Conservation (phyloP, 192 early-diverging fungal species). For the Allomyces arbusculus region DNA sequence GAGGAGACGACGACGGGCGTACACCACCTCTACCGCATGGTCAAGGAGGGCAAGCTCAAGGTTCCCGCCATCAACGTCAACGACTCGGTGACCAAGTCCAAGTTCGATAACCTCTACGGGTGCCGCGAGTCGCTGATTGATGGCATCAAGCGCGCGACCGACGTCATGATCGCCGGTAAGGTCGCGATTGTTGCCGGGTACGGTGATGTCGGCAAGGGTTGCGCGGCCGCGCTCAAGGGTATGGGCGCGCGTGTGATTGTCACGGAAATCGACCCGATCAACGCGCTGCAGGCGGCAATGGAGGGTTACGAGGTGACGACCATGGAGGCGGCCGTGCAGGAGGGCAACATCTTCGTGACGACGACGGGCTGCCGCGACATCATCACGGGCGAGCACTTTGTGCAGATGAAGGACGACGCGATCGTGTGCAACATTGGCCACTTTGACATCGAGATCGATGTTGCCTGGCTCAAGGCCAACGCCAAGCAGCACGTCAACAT, state of each 20-base stretch:
- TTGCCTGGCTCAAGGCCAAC: constrained; percentile 94
- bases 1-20: constrained; percentile 99
- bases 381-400: constrained; percentile 81
- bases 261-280: constrained; percentile 98
- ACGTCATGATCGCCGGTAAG: constrained; percentile 99
- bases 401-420: constrained; percentile 88
- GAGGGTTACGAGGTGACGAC: constrained; percentile 99
- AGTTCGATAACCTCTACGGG: constrained; percentile 99
- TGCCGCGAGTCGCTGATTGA: constrained; percentile 98
- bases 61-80: constrained; percentile 99
- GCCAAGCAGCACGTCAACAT: constrained; percentile 71
- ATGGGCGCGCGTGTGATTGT: constrained; percentile 97
- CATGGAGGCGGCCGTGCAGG: constrained; percentile 79
- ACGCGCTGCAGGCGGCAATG: constrained; percentile 97
- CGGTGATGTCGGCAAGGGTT: constrained; percentile 99
- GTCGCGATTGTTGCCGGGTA: constrained; percentile 94
- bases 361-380: constrained; percentile 98
- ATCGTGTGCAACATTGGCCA: constrained; percentile 99
- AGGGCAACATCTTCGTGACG: constrained; percentile 97
- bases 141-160: constrained; percentile 99
- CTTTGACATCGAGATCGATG: constrained; percentile 98
- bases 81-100: constrained; percentile 98
- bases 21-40: constrained; percentile 98
- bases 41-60: constrained; percentile 89
- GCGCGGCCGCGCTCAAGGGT: constrained; percentile 86